Evolutionary conservation across 345 rosid species (phyloP), one percentile per base, ranked within the genome.

Genomic region (Camelina sativa): DNA sequence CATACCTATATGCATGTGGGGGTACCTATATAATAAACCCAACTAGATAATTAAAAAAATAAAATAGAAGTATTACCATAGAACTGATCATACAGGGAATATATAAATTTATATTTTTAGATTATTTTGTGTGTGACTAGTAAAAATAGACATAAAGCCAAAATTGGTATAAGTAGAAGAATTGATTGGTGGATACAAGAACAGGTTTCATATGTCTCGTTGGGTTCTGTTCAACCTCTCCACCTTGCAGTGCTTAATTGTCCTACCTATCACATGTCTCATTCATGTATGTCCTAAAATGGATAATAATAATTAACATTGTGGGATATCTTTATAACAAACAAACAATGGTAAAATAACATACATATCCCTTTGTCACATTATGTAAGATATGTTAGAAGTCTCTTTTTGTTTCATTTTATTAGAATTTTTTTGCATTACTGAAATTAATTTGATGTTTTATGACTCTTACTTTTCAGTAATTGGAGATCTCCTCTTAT

Each of bases 261-360:
- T 62, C 68, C 55, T 69, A 54, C 59, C 65, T 58, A 69, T 69
- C 69, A 76, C 71, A 76, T 63, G 76, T 55, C 71, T 62, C 66
- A 63, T 48, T 69, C 76, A 62, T 69, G 63, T 60, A 4, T 70
- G 59, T 56, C 71, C 67, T 55, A 62, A 63, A 62, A 62, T 60
- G 69, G 69, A 58, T 74, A 51, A 25, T 35, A 20, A 35, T 20
- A 22, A 20, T 22, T 20, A 12, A 17, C 40, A 11, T 43, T 19
- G 56, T 63, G 50, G 32, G 43, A 30, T 32, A 43, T 64, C 46
- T 63, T 19, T 19, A 43, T 53, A 43, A 43, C n/a, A 15, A 44
- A 44, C 7, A 13, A 15, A n/a, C 3, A 46, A 55, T 53, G 34
- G 44, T 55, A 69, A 28, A 19, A 35, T 37, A 11, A 37, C 38